Conservation (phyloP, 2,329 filamentous ascomycete genomes). For the Sarocladiaceae sp. region DNA sequence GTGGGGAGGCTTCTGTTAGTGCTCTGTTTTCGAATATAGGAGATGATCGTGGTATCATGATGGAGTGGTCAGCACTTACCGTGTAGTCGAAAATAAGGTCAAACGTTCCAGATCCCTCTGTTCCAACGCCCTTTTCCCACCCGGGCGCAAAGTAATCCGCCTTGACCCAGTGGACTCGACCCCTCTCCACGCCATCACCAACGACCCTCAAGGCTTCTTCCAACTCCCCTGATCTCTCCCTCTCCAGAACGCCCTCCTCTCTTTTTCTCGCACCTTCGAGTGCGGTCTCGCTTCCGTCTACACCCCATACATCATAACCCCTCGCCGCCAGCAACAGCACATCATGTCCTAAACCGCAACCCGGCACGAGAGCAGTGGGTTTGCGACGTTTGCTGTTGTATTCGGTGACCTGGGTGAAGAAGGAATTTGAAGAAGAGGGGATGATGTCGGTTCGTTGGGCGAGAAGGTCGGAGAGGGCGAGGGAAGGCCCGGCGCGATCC, state of each 20-base stretch:
- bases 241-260: slow-evolving; percentile 30
- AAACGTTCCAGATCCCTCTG: slow-evolving; percentile 43
- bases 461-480: slow-evolving; percentile 49
- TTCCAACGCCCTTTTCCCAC: slow-evolving; percentile 41
- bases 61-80: slow-evolving; percentile 26
- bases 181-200: slow-evolving; percentile 33
- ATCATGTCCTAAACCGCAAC: slow-evolving; percentile 78
- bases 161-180: slow-evolving; percentile 47
- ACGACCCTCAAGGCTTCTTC: slow-evolving; percentile 12
- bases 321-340: slow-evolving; percentile 66
- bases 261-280: slow-evolving; percentile 40
- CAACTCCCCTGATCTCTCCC: slow-evolving; percentile 32
- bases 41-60: neutral
- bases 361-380: slow-evolving; percentile 61
- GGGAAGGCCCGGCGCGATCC: slow-evolving; percentile 48
- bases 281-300: slow-evolving; percentile 56
- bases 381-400: slow-evolving; percentile 18
- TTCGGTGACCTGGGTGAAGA: slow-evolving; percentile 16
- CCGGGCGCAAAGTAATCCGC: slow-evolving; percentile 63
- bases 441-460: slow-evolving; percentile 38
- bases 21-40: neutral
- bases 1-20: neutral
- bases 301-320: slow-evolving; percentile 70
- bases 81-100: slow-evolving; percentile 62
- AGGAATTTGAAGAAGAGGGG: slow-evolving; percentile 24